Evolutionary conservation across 495 filamentous ascomycete genomes (phyloP).

Genomic region (Penicillium alfredii): DNA sequence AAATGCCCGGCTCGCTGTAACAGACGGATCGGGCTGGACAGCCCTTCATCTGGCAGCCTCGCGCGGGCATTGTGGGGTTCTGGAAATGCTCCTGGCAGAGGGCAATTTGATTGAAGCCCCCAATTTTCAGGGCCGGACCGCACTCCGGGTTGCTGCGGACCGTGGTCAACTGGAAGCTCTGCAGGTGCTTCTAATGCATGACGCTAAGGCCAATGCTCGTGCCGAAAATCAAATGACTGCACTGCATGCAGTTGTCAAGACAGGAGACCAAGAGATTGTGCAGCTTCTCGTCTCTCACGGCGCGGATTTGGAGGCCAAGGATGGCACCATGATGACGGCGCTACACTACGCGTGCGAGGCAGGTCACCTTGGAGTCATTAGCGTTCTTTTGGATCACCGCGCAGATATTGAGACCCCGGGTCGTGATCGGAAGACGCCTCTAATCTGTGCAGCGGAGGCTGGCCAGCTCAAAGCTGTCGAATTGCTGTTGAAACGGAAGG

Average conservation of each 20-base stretch:
- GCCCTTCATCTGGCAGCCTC: slow-evolving; percentile 42
- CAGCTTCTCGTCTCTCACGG: slow-evolving; percentile 27
- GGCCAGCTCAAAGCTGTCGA: slow-evolving; percentile 26
- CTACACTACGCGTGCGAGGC: slow-evolving; percentile 38
- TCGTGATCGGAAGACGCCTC: slow-evolving; percentile 32
- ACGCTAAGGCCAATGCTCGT: slow-evolving; percentile 35
- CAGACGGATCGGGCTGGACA: slow-evolving; percentile 32
- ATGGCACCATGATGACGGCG: slow-evolving; percentile 37
- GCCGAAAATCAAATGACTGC: slow-evolving; percentile 34
- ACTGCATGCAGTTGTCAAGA: slow-evolving; percentile 35
- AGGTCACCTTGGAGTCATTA: slow-evolving; percentile 27
- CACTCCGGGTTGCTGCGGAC: slow-evolving; percentile 34
- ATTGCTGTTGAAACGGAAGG: slow-evolving; percentile 33
- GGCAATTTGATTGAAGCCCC: slow-evolving; percentile 24
- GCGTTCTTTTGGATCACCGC: slow-evolving; percentile 30
- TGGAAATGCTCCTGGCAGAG: slow-evolving; percentile 33
- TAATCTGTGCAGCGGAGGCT: slow-evolving; percentile 38
- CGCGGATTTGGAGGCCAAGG: slow-evolving; percentile 39
- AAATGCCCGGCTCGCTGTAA: slow-evolving; percentile 29
- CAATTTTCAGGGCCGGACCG: slow-evolving; percentile 29
- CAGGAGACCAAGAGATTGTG: slow-evolving; percentile 30
- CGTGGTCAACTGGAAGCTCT: slow-evolving; percentile 21
- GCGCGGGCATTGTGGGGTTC: slow-evolving; percentile 33
- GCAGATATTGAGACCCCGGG: slow-evolving; percentile 33
- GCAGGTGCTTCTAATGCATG: slow-evolving; percentile 13